Evolutionary conservation across 192 early-diverging fungal species (phyloP), one percentile per base, ranked within the genome.

Genomic region (Dimargaris xerosporica): DNA sequence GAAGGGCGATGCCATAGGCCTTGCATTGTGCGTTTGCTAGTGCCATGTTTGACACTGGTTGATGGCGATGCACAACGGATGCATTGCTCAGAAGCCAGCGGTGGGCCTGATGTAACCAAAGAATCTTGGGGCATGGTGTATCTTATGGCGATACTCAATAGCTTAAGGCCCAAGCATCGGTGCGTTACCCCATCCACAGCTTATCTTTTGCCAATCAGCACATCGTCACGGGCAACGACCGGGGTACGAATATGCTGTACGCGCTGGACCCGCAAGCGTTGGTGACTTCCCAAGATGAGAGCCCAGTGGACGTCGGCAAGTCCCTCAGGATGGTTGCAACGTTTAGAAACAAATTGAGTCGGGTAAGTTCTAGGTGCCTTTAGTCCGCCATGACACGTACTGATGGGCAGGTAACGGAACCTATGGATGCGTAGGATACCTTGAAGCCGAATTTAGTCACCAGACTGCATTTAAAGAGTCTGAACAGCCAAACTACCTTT

Each of bases 161-260:
- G 48, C 66, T 78, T 23, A 68, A 71, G 25, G 72, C 71, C 48
- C 73, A 74, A 42, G 70, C 76, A 21, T 78, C 76, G n/a, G 71
- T 70, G 28, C 74, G 74, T 44, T 74, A 74, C 30, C 76, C 76
- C 0, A 78, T 74, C 30, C 71, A 74, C 48, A 67, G 73, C 61
- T 50, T 78, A 51, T 69, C 71, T 10, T 71, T 78, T 53, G 64
- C 72, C 46, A 39, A 66, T 34, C 67, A 66, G 28, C 63, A 72
- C 44, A 44, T 78, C 43, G 70, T 74, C 63, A 72, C 73, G 0
- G 76, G 76, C 12, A 78, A 73, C 2, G 76, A 78, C 52, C 64
- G 73, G 44, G 71, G 67, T 52, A 72, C 70, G 21, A 71, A 66
- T 45, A 70, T 78, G 39, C 62, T 78, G n/a, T 78, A 78, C 62